These are phyloP conservation scores for Suhomyces vadensis DNA, from an alignment of 805 yeast genomes.

Conservation along the genomic window DNA sequence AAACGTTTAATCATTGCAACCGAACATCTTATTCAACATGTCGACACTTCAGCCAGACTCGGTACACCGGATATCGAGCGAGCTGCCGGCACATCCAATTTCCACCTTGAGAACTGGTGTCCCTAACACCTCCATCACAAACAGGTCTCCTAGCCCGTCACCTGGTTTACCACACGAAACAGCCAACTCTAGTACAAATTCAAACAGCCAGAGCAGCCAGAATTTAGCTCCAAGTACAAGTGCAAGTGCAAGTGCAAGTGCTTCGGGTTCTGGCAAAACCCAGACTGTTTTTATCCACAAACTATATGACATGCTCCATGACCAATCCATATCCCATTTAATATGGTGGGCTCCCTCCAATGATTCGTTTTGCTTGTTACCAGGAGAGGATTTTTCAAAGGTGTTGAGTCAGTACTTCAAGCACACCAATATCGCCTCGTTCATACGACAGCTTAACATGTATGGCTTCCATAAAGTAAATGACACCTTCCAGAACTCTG, in stretches of 20 bases:
- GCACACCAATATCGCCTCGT: slow-evolving; percentile 46
- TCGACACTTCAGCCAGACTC: slow-evolving; percentile 5
- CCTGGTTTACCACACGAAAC: slow-evolving; percentile 4
- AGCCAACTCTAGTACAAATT: not conserved
- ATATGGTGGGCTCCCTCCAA: slow-evolving; percentile 81
- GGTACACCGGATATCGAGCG: not conserved
- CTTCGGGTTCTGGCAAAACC: slow-evolving; percentile 25
- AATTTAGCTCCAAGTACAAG: not conserved
- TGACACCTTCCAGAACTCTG: slow-evolving; percentile 32
- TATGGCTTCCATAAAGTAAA: slow-evolving; percentile 48
- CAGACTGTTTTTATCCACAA: slow-evolving; percentile 76
- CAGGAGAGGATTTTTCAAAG: slow-evolving; percentile 83
- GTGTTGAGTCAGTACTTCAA: slow-evolving; percentile 59
- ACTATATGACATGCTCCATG: slow-evolving; percentile 88
- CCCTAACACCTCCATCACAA: slow-evolving; percentile 4
- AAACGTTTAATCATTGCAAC: slow-evolving; percentile 1
- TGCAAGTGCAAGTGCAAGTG: not conserved
- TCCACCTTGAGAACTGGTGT: not conserved
- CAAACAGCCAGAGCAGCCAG: not conserved
- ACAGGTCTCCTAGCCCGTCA: slow-evolving; percentile 5
- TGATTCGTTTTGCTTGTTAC: slow-evolving; percentile 76
- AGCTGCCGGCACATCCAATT: slow-evolving; percentile 1
- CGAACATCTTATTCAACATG: slow-evolving; percentile 4
- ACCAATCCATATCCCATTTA: slow-evolving; percentile 63
- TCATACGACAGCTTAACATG: slow-evolving; percentile 46